Conservation (phyloP, 805 yeast genomes). For the Saccharomycodes ludwigii region DNA sequence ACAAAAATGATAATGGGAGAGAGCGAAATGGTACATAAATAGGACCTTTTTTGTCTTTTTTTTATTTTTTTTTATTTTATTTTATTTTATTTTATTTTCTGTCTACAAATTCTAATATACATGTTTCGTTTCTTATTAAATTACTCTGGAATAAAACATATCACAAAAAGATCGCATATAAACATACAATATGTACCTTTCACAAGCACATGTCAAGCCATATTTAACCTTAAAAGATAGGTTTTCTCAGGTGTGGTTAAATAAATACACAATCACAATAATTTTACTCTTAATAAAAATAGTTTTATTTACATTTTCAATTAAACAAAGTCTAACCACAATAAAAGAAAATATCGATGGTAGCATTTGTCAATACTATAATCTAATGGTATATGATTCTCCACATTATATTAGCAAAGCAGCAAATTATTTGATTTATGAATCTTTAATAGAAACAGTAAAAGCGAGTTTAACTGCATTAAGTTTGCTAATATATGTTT, state of each 20-base stretch:
- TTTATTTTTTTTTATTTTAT: too few relatives aligned
- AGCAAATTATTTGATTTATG: slow-evolving; percentile 40
- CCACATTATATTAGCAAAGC: slow-evolving; percentile 46
- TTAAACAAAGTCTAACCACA: slow-evolving; percentile 30
- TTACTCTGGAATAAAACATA: too few relatives aligned
- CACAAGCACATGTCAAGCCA: slow-evolving; percentile 5
- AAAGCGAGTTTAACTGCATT: slow-evolving; percentile 33
- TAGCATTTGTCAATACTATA: slow-evolving; percentile 28
- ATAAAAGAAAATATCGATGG: slow-evolving; percentile 37
- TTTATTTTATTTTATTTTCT: too few relatives aligned
- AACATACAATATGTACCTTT: too few relatives aligned
- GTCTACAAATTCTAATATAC: too few relatives aligned
- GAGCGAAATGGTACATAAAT: too few relatives aligned
- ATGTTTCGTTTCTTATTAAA: too few relatives aligned
- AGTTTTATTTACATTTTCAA: slow-evolving; percentile 37
- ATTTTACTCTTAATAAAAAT: slow-evolving; percentile 49
- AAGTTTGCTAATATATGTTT: slow-evolving; percentile 36
- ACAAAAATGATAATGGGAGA: too few relatives aligned
- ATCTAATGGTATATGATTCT: slow-evolving; percentile 26
- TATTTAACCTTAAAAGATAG: slow-evolving; percentile 41
- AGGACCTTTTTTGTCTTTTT: too few relatives aligned
- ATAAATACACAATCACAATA: slow-evolving; percentile 47
- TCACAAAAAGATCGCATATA: too few relatives aligned
- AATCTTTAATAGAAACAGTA: slow-evolving; percentile 36
- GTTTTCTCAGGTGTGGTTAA: slow-evolving; percentile 54